These are phyloP conservation scores for Cyberlindnera maritima DNA, from an alignment of 805 yeast genomes.

Conservation along the genomic window DNA sequence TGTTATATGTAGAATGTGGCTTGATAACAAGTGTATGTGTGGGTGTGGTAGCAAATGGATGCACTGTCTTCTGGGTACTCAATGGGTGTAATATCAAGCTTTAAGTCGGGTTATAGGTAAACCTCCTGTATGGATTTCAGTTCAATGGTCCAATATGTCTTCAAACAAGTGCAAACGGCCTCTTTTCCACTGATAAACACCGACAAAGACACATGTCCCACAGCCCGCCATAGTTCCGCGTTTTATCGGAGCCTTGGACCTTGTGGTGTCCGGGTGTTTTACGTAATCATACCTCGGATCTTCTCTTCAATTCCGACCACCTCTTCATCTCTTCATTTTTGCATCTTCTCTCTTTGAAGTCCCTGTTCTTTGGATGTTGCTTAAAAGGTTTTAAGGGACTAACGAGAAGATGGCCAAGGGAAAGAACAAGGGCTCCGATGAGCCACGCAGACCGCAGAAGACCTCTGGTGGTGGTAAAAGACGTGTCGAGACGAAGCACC, in stretches of 20 bases:
- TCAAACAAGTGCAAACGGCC: background rate
- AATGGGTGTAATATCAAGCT: too few species aligned
- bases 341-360: background rate
- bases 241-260: background rate
- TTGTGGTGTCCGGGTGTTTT: background rate
- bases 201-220: background rate
- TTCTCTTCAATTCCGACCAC: background rate
- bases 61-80: too few species aligned
- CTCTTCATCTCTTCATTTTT: background rate
- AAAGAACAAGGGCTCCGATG: conserved; percentile 47
- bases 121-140: too few species aligned
- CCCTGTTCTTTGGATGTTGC: background rate
- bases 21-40: background rate
- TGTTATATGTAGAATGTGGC: background rate
- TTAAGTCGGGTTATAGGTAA: too few species aligned
- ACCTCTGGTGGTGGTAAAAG: conserved; percentile 54
- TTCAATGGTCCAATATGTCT: too few species aligned
- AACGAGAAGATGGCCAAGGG: conserved; percentile 43
- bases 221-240: background rate
- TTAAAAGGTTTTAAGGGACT: background rate
- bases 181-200: background rate
- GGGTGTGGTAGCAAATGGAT: too few species aligned
- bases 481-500: conserved; percentile 35
- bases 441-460: conserved; percentile 42
- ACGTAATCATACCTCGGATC: background rate